Base-by-base conservation (phyloP, 2,329 filamentous ascomycete genomes). In the Didymella pinodella region DNA sequence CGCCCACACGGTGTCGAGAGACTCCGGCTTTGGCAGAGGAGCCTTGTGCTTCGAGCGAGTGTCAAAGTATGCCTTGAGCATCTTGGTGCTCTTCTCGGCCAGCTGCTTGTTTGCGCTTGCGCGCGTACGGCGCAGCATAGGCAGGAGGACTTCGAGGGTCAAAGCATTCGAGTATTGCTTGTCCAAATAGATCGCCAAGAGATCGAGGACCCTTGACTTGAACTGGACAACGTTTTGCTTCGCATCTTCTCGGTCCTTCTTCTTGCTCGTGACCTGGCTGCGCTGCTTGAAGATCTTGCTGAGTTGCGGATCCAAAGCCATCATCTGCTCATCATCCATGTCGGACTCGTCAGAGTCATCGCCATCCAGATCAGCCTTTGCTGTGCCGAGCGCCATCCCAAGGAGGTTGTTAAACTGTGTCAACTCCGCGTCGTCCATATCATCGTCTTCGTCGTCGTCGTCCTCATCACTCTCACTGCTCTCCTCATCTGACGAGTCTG, bases 301-400 rank as follows among this genome's bases (percentile, higher is more conserved):
- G 4, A 99, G 86, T 72, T 94, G 90, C 11, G 86, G 85, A 70
- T 98, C 94, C 16, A 98, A 82, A 3, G 88, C 88, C 79, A 97
- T 88, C 95, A 98, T 98, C 74, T 97, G 90, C 18, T 94, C 93
- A 78, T 98, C 94, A 61, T 92, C 90, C 93, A 99, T 97, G 77
- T 97, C 92, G 26, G 85, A 86, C 22, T 82, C 79, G 59, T 90
- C 90, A 12, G 82, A 83, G 10, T 85, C 85, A 1, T 88, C 85
- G 72, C 89, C 85, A 22, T 83, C 80, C 22, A 79, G 77, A 20
- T 78, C 78, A 47, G 90, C 89, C 53, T 71, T 74, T 8, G 72
- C 73, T 0, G 89, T 93, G 40, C 91, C 88, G 2, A 97, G 86
- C 2, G 93, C 90, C 64, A 88, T 85, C 2, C 90, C 90, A 28